These are phyloP conservation scores for Mortierella hygrophila DNA, from an alignment of 192 early-diverging fungal genomes.

Conservation along the genomic window DNA sequence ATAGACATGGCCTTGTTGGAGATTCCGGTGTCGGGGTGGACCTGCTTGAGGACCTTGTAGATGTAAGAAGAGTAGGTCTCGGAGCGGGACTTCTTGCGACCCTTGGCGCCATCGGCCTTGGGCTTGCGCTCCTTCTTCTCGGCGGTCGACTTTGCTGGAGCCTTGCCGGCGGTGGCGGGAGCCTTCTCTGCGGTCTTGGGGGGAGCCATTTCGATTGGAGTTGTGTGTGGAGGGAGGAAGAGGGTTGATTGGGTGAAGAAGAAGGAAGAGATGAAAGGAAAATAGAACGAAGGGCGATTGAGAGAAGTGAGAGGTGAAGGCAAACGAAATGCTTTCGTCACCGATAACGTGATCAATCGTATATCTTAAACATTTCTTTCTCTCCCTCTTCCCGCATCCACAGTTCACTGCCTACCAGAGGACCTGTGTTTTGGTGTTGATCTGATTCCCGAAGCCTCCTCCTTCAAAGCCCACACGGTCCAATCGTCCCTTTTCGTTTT, in stretches of 20 bases:
- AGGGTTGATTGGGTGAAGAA: background rate
- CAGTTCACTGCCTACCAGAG: background rate
- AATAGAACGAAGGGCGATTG: background rate
- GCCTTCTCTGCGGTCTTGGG: constrained; percentile 62
- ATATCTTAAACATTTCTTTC: background rate
- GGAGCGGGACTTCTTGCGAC: constrained; percentile 77
- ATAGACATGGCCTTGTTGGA: constrained; percentile 98
- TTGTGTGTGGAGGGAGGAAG: background rate
- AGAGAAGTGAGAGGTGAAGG: background rate
- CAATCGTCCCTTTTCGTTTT: background rate
- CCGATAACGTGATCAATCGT: constrained; percentile 1
- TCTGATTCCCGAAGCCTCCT: constrained; percentile 26
- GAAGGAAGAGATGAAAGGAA: constrained; percentile 2
- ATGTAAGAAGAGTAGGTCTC: constrained; percentile 96
- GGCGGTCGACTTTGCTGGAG: constrained; percentile 78
- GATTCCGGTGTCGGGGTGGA: constrained; percentile 97
- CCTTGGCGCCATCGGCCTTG: constrained; percentile 69
- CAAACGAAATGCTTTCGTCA: background rate
- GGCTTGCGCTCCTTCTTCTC: constrained; percentile 69
- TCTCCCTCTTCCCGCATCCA: background rate
- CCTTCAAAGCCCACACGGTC: background rate
- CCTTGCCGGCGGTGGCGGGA: constrained; percentile 63
- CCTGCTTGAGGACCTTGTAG: constrained; percentile 98
- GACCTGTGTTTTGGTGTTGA: constrained; percentile 16
- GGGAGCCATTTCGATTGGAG: constrained; percentile 31